phyloP scores from a whole-genome alignment of 371 early-diverging fungal species.

The Basidiobolus heterosporus region DNA sequence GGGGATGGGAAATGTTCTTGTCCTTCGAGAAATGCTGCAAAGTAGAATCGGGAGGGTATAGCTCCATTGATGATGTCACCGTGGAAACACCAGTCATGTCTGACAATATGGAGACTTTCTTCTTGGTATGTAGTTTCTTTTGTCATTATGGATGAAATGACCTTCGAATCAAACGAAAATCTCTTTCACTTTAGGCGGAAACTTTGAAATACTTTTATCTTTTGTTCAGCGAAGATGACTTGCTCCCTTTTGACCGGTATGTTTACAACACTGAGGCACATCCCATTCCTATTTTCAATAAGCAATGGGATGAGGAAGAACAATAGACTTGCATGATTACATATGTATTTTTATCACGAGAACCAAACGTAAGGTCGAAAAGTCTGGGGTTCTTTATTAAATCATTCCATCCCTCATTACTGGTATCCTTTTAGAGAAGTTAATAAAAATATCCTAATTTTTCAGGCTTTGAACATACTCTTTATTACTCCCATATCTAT shows the following conservation, averaged over 20 bases:
- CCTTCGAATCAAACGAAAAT: background rate
- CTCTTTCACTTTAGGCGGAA: constrained; percentile 51
- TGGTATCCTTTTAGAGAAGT: too few species aligned
- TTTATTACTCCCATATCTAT: too few species aligned
- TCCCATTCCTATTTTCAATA: constrained; percentile 45
- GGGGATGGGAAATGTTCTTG: constrained; percentile 80
- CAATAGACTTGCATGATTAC: too few species aligned
- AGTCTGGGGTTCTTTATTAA: too few species aligned
- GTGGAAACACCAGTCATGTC: constrained; percentile 18
- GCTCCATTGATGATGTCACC: constrained; percentile 56
- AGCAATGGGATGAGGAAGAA: too few species aligned
- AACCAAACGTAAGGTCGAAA: too few species aligned
- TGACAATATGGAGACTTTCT: constrained; percentile 72
- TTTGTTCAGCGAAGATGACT: constrained; percentile 46
- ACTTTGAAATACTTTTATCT: constrained; percentile 90
- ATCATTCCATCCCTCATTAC: too few species aligned
- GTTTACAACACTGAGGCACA: constrained; percentile 86
- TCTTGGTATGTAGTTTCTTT: constrained; percentile 20
- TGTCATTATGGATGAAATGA: background rate
- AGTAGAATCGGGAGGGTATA: constrained; percentile 32
- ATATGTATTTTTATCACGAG: too few species aligned
- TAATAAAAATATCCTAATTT: too few species aligned
- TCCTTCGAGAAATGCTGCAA: constrained; percentile 47
- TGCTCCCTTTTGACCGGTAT: constrained; percentile 60
- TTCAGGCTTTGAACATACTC: too few species aligned